A percentile compares a stretch with the other conserved stretches of the same genome.
Evolutionary conservation across 2,329 filamentous ascomycete species (phyloP).

Genomic region (Xylaria digitata): DNA sequence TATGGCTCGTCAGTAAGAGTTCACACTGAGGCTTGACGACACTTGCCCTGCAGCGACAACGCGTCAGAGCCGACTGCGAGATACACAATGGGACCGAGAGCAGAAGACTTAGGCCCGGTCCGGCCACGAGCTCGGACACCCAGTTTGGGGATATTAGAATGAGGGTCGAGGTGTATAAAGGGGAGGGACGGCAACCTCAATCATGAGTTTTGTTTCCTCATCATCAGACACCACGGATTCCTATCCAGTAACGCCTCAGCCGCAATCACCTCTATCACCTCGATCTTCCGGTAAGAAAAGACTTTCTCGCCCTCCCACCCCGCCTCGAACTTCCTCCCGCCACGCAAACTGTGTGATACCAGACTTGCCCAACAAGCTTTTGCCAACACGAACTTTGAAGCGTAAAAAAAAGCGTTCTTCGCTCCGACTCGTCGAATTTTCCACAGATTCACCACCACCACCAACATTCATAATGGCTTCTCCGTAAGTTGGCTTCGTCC

Average conservation of each 20-base stretch:
- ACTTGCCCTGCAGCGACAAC: constrained; percentile 27
- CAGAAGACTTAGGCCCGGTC: constrained; percentile 8
- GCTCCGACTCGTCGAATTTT: constrained; percentile 37
- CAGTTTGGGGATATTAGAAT: constrained; percentile 10
- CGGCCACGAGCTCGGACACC: constrained; percentile 24
- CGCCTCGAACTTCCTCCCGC: constrained; percentile 43
- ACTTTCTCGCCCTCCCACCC: constrained; percentile 38
- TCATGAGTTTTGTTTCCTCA: constrained; percentile 30
- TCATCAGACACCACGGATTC: constrained; percentile 35
- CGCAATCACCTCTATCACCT: constrained; percentile 23
- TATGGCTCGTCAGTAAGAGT: constrained; percentile 24
- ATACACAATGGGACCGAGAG: constrained; percentile 32
- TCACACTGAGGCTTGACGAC: constrained; percentile 26
- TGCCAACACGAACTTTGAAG: constrained; percentile 34
- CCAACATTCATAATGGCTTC: constrained; percentile 43
- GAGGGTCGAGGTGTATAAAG: constrained; percentile 42
- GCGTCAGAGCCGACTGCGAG: constrained; percentile 25
- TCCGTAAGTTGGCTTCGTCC: constrained; percentile 37
- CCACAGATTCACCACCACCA: neutral
- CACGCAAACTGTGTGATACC: constrained; percentile 25
- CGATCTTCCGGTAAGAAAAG: constrained; percentile 26
- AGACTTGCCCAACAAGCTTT: constrained; percentile 23
- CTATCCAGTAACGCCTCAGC: constrained; percentile 10
- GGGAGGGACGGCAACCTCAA: constrained; percentile 24
- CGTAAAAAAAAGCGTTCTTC: constrained; percentile 44